Evolutionary conservation across 371 early-diverging fungal genomes (phyloP).

Genomic region (Saksenaea oblongispora): DNA sequence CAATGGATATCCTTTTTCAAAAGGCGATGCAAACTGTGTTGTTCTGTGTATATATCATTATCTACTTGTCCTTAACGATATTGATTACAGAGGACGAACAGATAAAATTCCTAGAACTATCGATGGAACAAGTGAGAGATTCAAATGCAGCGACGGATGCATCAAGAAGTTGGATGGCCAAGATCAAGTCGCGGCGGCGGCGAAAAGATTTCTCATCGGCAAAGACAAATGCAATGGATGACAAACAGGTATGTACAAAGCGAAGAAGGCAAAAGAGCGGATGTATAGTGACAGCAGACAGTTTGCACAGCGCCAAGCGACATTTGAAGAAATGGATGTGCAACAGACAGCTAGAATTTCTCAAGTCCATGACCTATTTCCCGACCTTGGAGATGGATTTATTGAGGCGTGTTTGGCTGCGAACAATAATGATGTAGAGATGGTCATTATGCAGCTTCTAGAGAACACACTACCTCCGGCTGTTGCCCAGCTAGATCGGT

Average conservation of each 20-base stretch:
- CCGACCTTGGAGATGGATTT: constrained; percentile 87
- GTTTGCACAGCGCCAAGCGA: neutral
- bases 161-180: constrained; percentile 14
- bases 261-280: too few relatives aligned
- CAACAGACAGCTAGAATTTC: constrained; percentile 60
- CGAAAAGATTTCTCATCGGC: constrained; percentile 4
- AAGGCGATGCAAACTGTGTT: neutral
- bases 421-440: constrained; percentile 66
- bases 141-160: constrained; percentile 43
- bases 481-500: constrained; percentile 68
- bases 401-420: constrained; percentile 79
- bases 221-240: neutral
- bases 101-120: constrained; percentile 65
- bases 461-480: constrained; percentile 71
- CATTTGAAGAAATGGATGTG: constrained; percentile 25
- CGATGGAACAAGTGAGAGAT: constrained; percentile 72
- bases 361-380: constrained; percentile 83
- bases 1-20: constrained; percentile 39
- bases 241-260: neutral
- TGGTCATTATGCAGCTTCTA: constrained; percentile 74
- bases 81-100: constrained; percentile 56
- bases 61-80: constrained; percentile 12
- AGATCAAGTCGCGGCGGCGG: constrained; percentile 2
- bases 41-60: neutral
- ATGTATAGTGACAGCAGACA: neutral